Evolutionary conservation across 2,329 filamentous ascomycete species (phyloP), one percentile per base, ranked within the genome.

Genomic region (Drechslera avenae): DNA sequence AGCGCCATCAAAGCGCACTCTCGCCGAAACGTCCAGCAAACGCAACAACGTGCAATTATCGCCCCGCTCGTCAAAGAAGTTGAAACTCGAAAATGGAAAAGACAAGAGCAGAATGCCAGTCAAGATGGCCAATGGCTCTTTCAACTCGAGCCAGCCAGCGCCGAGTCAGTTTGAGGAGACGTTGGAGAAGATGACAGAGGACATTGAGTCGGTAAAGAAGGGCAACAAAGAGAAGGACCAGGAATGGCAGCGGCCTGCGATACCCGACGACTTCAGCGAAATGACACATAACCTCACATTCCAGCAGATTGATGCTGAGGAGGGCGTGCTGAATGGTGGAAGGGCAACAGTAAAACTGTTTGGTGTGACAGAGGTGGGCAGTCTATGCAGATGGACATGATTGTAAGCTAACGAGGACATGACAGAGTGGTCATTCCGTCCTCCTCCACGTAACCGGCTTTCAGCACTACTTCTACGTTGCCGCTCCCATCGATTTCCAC

Each of bases 81-180:
- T 90, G 57, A 95, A 90, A 75, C 81, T 96, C 52, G 90, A 94
- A 51, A 72, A 74, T 48, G 78, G 82, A 19, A 83, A 81, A 13
- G 76, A 79, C 10, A 77, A 79, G 26, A 81, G 81, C 50, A 81
- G 89, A 46, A 82, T 84, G 46, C 86, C 87, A 3, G 83, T 88
- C 60, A 83, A 82, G 69, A 80, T 77, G n/a, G 79, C 76, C 9
- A 83, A 83, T 60, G 83, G 82, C 57, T 86, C 85, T 5, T 69
- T 73, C 46, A 61, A 67, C 71, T 86, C 52, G 81, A 56, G 93
- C 89, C 84, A 57, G 92, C 89, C 90, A 92, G 59, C 52, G 73
- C 97, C 96, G 78, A 96, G 91, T 72, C 84, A 88, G 47, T 99
- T 99, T 72, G 94, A 97, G 75, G 91, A 97, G 70, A 90, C 96